A percentile compares a stretch with the other conserved stretches of the same genome.
phyloP scores from a whole-genome alignment of 2,329 filamentous ascomycete species.

The Cryphonectria nitschkei region DNA sequence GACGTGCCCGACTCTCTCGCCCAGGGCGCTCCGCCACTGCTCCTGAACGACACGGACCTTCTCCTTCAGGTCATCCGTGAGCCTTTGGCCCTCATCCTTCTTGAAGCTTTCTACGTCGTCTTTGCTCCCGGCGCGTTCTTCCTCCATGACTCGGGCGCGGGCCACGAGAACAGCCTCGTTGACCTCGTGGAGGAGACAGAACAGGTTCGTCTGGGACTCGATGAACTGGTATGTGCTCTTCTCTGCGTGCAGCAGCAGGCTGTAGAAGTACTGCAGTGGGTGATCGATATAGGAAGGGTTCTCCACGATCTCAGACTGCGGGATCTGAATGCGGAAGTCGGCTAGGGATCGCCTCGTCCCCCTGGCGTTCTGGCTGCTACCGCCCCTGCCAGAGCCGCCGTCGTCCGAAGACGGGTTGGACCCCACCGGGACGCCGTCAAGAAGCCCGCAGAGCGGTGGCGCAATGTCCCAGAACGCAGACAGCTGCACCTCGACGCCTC shows the following conservation, averaged over 20 bases:
- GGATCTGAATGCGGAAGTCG: slow-evolving; percentile 75
- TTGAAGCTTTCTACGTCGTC: slow-evolving; percentile 59
- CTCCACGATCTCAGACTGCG: slow-evolving; percentile 77
- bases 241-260: slow-evolving; percentile 81
- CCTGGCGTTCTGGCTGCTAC: neutral
- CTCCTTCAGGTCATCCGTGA: slow-evolving; percentile 90
- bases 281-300: slow-evolving; percentile 80
- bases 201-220: slow-evolving; percentile 87
- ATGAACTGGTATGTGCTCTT: slow-evolving; percentile 97
- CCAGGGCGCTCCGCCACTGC: slow-evolving; percentile 88
- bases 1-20: slow-evolving; percentile 71
- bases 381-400: neutral
- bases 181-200: slow-evolving; percentile 90
- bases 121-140: slow-evolving; percentile 54
- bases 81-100: slow-evolving; percentile 66
- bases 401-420: neutral
- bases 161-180: slow-evolving; percentile 77
- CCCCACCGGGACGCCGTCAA: slow-evolving; percentile 74
- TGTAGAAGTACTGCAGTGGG: slow-evolving; percentile 89
- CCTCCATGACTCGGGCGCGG: slow-evolving; percentile 68
- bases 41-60: slow-evolving; percentile 89
- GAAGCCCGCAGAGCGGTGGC: slow-evolving; percentile 74
- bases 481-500: slow-evolving; percentile 88
- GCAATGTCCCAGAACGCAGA: slow-evolving; percentile 98
- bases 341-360: slow-evolving; percentile 38